Evolutionary conservation across 306 rosid genomes (phyloP).

Genomic region (Cicer arietinum): DNA sequence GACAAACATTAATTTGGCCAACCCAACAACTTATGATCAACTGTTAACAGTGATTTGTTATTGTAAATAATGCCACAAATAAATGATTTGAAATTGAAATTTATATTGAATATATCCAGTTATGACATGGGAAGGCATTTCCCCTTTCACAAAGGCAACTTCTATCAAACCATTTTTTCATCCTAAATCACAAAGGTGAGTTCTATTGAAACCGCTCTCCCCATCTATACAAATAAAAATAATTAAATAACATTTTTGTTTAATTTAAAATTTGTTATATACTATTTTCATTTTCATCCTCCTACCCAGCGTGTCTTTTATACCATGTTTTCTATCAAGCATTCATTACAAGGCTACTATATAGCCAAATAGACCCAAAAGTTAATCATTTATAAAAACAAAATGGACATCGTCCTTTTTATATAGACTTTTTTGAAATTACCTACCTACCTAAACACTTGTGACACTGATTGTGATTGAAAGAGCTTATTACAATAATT

Average conservation of each 20-base stretch:
- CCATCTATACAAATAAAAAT: no score
- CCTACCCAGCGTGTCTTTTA: neutral
- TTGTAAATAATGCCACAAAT: neutral
- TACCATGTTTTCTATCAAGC: neutral
- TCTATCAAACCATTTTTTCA: no score
- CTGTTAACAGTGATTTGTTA: slow-evolving; percentile 6
- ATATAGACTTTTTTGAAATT: no score
- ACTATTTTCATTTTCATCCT: no score
- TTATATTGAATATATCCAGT: slow-evolving; percentile 14
- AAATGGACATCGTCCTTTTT: neutral
- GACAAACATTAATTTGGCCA: neutral
- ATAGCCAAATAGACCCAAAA: neutral
- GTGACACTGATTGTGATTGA: no score
- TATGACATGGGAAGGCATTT: neutral
- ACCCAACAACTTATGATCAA: slow-evolving; percentile 3
- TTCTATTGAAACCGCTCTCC: no score
- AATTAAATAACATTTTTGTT: no score
- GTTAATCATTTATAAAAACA: neutral
- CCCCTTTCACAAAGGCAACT: no score
- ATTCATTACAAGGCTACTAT: neutral
- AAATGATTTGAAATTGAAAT: neutral
- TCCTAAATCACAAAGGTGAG: no score
- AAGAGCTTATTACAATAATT: no score
- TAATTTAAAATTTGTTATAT: no score
- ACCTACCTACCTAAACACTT: no score